Conservation (phyloP, 345 rosid species). For the Eutrema japonicum region DNA sequence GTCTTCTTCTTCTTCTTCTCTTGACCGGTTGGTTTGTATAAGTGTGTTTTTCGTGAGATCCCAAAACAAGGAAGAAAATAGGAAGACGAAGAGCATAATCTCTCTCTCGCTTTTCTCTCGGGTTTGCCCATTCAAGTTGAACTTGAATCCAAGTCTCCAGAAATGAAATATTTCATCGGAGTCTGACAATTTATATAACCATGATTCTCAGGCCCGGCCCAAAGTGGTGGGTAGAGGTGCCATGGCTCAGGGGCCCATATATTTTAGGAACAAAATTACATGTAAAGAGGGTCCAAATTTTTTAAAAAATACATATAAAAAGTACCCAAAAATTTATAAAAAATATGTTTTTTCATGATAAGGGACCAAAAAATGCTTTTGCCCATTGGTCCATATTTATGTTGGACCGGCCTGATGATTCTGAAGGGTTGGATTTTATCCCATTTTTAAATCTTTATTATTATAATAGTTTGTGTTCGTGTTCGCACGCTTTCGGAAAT, state of each 20-base stretch:
- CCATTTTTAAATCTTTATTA: neutral
- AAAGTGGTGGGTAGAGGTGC: too few relatives aligned
- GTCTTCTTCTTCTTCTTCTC: slow-evolving; percentile 20
- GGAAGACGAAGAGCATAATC: slow-evolving; percentile 20
- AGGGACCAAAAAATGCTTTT: too few relatives aligned
- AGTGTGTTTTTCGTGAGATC: slow-evolving; percentile 38
- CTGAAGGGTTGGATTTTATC: slow-evolving; percentile 26
- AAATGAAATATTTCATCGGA: neutral
- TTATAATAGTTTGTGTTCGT: neutral
- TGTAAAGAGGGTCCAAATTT: too few relatives aligned
- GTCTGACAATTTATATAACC: neutral
- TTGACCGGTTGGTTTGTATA: slow-evolving; percentile 2
- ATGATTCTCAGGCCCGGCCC: too few relatives aligned
- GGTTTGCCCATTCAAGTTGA: slow-evolving; percentile 44
- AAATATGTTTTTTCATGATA: too few relatives aligned
- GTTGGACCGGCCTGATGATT: too few relatives aligned
- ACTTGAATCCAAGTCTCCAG: slow-evolving; percentile 7
- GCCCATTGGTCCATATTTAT: too few relatives aligned
- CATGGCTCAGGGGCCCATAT: too few relatives aligned
- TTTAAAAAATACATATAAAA: too few relatives aligned
- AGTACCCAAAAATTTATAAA: too few relatives aligned
- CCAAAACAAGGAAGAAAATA: slow-evolving; percentile 56
- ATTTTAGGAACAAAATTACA: too few relatives aligned
- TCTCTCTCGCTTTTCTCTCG: slow-evolving; percentile 28
- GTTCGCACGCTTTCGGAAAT: slow-evolving; percentile 38